Evolutionary conservation across 306 rosid species (phyloP), one percentile per base, ranked within the genome.

Genomic region (Calophaca sinica): DNA sequence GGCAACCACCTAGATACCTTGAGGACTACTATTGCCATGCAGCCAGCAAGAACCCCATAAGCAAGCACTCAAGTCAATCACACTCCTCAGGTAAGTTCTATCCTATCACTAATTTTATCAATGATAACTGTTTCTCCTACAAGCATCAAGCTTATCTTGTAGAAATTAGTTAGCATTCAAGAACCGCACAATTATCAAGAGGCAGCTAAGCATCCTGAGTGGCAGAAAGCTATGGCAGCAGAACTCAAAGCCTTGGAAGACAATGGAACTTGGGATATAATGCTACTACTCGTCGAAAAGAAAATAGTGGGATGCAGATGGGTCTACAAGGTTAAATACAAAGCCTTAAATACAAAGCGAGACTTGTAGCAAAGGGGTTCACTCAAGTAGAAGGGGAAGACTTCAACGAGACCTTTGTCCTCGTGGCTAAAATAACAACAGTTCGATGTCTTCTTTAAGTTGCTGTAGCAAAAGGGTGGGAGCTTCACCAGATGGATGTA

Each of bases 261-360:
- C 42, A 38, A 38, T 4, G 3, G 6, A 38, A 38, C 42, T 38
- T 38, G 42, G 42, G 42, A 38, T 4, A 5, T 38, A 3, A 5
- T 38, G 42, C 42, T 38, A 5, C 42, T 4, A 38, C 42, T 4
- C 1, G 55, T 12, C 26, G 55, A 26, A 50, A 50, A 50, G 55
- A 50, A 50, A 14, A 13, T 50, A 50, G 55, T 50, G 26, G 55
- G 55, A 50, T 50, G 55, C 26, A 4, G 55, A 50, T 50, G 28
- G 55, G 55, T 50, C 28, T 50, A 50, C 55, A 50, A 50, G 55
- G 55, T 50, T n/a, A 50, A 50, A 7, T 50, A 50, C 38, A 57
- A 57, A 9, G 62, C 62, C 11, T 8, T 14, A 49, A 49, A n/a
- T 49, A 49, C 6, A 49, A 49, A 4, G 20, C 54, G 6, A n/a